Evolutionary conservation across 176 grass and related monocot genomes (phyloP).

Genomic region (Raddia guianensis): DNA sequence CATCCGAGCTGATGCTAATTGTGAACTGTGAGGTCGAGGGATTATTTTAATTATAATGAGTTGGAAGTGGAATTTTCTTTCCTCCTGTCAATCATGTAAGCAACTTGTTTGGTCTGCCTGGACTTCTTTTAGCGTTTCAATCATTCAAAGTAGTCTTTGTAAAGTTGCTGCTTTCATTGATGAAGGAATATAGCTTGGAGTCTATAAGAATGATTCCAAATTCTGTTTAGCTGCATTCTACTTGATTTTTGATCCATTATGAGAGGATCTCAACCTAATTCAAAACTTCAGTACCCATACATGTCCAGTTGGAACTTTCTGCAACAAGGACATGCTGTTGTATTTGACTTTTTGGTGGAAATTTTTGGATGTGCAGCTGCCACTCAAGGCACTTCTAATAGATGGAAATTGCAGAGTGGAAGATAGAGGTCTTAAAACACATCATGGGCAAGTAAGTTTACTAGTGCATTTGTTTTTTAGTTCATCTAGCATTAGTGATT

Average conservation of each 20-base stretch:
- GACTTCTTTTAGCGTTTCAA: conserved; percentile 22
- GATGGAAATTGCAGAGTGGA: conserved; percentile 99
- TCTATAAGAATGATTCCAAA: neutral
- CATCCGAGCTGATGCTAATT: neutral
- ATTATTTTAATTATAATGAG: neutral
- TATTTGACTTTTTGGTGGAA: conserved; percentile 34
- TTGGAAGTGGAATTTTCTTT: neutral
- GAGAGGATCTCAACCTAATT: neutral
- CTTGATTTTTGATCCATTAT: neutral
- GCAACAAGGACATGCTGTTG: conserved; percentile 12
- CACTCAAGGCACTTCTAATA: conserved; percentile 65
- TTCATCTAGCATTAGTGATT: conserved; percentile 14
- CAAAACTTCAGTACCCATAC: neutral
- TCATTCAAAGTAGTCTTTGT: neutral
- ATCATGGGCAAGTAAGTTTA: conserved; percentile 85
- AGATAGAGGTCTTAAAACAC: conserved; percentile 90
- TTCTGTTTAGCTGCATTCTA: conserved; percentile 4
- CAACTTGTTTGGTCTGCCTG: conserved; percentile 31
- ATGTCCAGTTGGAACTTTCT: neutral
- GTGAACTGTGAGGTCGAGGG: conserved; percentile 16
- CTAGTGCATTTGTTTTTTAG: neutral
- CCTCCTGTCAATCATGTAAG: conserved; percentile 20
- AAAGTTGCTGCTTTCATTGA: conserved; percentile 14
- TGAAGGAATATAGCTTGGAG: neutral
- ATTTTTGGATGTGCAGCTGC: conserved; percentile 52